Percentiles rank a stretch among this genome's conserved stretches.
Evolutionary conservation across 2,329 filamentous ascomycete species (phyloP).

Genomic region (Ceratocystis harringtonii): DNA sequence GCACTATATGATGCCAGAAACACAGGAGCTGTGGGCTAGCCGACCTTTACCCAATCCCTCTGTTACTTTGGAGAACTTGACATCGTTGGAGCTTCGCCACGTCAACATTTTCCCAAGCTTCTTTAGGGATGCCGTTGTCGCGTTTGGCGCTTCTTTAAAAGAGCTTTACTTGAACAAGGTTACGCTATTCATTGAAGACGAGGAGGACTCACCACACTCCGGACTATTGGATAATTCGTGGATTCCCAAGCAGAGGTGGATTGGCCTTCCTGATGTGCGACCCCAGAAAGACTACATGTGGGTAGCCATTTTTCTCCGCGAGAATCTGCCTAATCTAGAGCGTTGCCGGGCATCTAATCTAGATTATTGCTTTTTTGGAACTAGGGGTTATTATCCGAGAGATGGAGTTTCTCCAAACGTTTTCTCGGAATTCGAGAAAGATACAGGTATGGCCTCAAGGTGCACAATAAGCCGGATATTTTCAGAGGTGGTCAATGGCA

Average conservation of each 20-base stretch:
- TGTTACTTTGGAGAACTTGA: slow-evolving; percentile 21
- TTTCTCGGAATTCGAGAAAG: neutral
- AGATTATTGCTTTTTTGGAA: slow-evolving; percentile 27
- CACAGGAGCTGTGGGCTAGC: neutral
- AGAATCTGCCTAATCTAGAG: slow-evolving; percentile 25
- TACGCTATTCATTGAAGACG: neutral
- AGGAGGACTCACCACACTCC: neutral
- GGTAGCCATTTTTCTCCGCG: slow-evolving; percentile 30
- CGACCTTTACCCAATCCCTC: neutral
- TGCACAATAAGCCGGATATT: slow-evolving; percentile 1
- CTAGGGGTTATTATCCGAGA: neutral
- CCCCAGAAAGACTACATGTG: slow-evolving; percentile 27
- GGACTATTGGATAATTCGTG: neutral
- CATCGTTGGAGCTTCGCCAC: slow-evolving; percentile 31
- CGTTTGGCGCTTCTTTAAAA: neutral
- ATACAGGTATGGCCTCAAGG: neutral
- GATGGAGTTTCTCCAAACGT: neutral
- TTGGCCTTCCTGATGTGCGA: slow-evolving; percentile 31
- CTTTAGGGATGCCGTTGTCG: slow-evolving; percentile 20
- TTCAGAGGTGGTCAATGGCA: slow-evolving; percentile 14
- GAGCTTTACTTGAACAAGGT: neutral
- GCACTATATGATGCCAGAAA: neutral
- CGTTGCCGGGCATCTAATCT: slow-evolving; percentile 32
- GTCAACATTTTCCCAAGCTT: slow-evolving; percentile 27
- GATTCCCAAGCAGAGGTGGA: slow-evolving; percentile 28